Conservation (phyloP, 108 stramenopile genomes). For the Cylindrotheca fusiformis region DNA sequence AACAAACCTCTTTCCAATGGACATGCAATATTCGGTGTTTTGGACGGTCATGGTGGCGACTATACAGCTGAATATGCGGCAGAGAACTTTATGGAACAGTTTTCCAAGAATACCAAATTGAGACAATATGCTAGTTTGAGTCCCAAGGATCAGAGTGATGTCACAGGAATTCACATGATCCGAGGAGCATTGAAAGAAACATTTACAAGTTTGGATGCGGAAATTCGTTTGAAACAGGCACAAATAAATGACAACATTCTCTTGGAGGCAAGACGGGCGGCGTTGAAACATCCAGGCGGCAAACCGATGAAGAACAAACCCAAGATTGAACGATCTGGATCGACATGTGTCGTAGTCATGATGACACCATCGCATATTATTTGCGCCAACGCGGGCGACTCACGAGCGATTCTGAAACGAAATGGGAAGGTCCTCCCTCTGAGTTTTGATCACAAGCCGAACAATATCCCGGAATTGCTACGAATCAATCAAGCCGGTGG, state of each 20-base stretch:
- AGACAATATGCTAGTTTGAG: constrained; percentile 52
- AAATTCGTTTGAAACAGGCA: constrained; percentile 43
- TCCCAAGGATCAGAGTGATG: constrained; percentile 34
- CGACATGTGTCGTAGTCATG: constrained; percentile 85
- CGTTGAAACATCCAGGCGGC: neutral
- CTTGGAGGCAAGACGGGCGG: neutral
- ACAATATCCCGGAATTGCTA: constrained; percentile 60
- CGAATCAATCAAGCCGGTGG: constrained; percentile 78
- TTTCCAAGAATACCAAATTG: constrained; percentile 49
- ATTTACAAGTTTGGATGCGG: constrained; percentile 71
- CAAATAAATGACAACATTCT: constrained; percentile 18
- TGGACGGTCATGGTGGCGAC: constrained; percentile 90
- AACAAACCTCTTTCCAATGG: constrained; percentile 30
- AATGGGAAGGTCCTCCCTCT: constrained; percentile 62
- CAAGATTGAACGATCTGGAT: constrained; percentile 70
- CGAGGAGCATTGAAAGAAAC: constrained; percentile 57
- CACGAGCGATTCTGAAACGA: constrained; percentile 75
- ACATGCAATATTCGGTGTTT: constrained; percentile 80
- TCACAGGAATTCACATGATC: constrained; percentile 52
- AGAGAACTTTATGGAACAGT: constrained; percentile 50
- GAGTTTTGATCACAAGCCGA: constrained; percentile 97
- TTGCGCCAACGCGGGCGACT: constrained; percentile 97
- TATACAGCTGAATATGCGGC: constrained; percentile 76
- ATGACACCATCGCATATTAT: constrained; percentile 88
- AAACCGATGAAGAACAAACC: constrained; percentile 5